Conservation (phyloP, 2,329 filamentous ascomycete species). For the Colletotrichum australisinense region DNA sequence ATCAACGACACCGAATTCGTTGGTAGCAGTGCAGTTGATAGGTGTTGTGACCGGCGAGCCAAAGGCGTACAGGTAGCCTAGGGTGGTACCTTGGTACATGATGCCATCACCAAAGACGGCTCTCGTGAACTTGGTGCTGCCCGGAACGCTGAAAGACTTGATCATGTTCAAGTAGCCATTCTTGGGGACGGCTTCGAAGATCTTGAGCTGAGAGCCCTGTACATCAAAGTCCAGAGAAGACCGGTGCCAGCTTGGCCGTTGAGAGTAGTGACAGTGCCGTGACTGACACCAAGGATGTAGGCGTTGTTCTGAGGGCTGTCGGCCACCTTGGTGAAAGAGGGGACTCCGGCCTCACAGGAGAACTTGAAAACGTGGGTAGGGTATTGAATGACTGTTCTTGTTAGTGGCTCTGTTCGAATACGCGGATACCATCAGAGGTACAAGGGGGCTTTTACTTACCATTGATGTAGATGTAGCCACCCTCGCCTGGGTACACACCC, state of each 20-base stretch:
- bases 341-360: conserved; percentile 60
- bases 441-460: conserved; percentile 18
- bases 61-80: conserved; percentile 65
- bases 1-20: conserved; percentile 56
- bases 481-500: conserved; percentile 60
- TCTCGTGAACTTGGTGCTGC: conserved; percentile 66
- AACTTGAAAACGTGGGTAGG: conserved; percentile 69
- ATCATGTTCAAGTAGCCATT: conserved; percentile 59
- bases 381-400: conserved; percentile 58
- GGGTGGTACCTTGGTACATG: conserved; percentile 63
- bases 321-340: conserved; percentile 65
- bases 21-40: conserved; percentile 63
- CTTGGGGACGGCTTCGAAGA: conserved; percentile 63
- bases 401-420: background rate
- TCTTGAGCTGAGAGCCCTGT: conserved; percentile 61
- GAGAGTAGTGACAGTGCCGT: conserved; percentile 67
- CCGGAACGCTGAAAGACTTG: conserved; percentile 62
- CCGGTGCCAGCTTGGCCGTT: conserved; percentile 65
- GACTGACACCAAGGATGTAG: conserved; percentile 65
- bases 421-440: background rate
- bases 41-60: conserved; percentile 65
- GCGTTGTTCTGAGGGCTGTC: conserved; percentile 61
- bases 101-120: conserved; percentile 68
- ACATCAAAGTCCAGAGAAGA: conserved; percentile 67
- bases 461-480: conserved; percentile 61